These are phyloP conservation scores for Ogataea trehaloabstinens DNA, from an alignment of 805 yeast species.

Conservation along the genomic window DNA sequence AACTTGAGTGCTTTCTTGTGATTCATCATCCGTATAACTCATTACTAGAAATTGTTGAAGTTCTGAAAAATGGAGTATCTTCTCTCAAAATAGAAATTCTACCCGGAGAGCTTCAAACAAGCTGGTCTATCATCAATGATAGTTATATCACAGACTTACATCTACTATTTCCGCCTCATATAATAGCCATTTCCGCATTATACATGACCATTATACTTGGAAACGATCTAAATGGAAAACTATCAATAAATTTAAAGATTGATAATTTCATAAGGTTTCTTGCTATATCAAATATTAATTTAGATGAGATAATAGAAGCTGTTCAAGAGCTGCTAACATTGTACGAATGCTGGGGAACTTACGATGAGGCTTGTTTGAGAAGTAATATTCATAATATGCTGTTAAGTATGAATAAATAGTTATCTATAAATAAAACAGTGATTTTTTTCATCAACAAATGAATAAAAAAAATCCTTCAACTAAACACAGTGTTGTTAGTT, in stretches of 20 bases:
- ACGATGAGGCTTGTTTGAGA: constrained; percentile 63
- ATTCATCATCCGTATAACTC: constrained; percentile 76
- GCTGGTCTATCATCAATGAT: constrained; percentile 90
- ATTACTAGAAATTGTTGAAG: constrained; percentile 49
- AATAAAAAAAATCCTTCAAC: too few species aligned
- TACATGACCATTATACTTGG: constrained; percentile 70
- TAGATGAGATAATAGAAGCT: constrained; percentile 74
- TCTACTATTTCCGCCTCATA: constrained; percentile 82
- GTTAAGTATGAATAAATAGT: constrained; percentile 20
- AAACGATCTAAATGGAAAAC: constrained; percentile 27
- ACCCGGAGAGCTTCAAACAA: constrained; percentile 72
- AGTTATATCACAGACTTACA: constrained; percentile 86
- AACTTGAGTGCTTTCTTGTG: constrained; percentile 68
- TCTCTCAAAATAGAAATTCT: constrained; percentile 33
- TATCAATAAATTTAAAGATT: constrained; percentile 37
- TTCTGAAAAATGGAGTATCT: constrained; percentile 34
- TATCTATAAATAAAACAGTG: too few species aligned
- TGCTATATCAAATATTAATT: constrained; percentile 72
- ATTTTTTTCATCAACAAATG: too few species aligned
- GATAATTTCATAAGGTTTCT: constrained; percentile 62
- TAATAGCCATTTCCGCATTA: constrained; percentile 78
- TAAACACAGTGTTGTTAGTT: too few species aligned
- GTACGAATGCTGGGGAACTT: constrained; percentile 85
- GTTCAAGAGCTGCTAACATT: constrained; percentile 80
- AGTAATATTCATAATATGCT: constrained; percentile 42